Percentiles rank a stretch among this genome's conserved stretches.
phyloP scores from a whole-genome alignment of 2,329 filamentous ascomycete genomes.

The Calonectria pseudoreteaudii region DNA sequence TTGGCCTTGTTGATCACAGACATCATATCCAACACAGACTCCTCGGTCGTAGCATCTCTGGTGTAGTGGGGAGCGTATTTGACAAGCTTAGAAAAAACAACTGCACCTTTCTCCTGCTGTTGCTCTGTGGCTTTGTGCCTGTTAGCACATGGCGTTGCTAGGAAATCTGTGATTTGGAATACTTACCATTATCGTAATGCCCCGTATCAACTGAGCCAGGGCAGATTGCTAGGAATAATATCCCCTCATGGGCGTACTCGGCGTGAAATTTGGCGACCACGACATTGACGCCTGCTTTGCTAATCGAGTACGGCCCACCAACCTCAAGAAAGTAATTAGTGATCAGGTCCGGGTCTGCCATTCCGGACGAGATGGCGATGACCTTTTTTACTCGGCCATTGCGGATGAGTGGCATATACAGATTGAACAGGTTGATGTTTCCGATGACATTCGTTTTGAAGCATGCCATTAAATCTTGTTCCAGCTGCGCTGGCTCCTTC shows the following conservation, averaged over 20 bases:
- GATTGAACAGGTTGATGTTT: constrained; percentile 62
- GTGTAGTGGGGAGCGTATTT: constrained; percentile 13
- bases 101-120: background rate
- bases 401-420: constrained; percentile 64
- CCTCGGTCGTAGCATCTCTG: background rate
- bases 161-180: no score
- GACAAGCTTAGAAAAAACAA: background rate
- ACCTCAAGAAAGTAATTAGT: constrained; percentile 50
- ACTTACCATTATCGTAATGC: background rate
- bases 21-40: constrained; percentile 3
- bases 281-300: constrained; percentile 65
- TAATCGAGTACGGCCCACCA: constrained; percentile 56
- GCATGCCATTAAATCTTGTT: constrained; percentile 13
- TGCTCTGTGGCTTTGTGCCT: background rate
- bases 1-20: constrained; percentile 8
- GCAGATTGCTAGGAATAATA: constrained; percentile 5
- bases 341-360: constrained; percentile 58
- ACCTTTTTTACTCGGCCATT: constrained; percentile 65
- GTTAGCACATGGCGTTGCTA: background rate
- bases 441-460: constrained; percentile 63
- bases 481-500: constrained; percentile 9
- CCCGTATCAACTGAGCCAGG: constrained; percentile 3
- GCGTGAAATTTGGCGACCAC: constrained; percentile 64
- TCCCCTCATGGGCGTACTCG: constrained; percentile 34
- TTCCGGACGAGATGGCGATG: constrained; percentile 60